These are phyloP conservation scores for Glutinoglossum americanum DNA, from an alignment of 495 filamentous ascomycete genomes.

Conservation along the genomic window DNA sequence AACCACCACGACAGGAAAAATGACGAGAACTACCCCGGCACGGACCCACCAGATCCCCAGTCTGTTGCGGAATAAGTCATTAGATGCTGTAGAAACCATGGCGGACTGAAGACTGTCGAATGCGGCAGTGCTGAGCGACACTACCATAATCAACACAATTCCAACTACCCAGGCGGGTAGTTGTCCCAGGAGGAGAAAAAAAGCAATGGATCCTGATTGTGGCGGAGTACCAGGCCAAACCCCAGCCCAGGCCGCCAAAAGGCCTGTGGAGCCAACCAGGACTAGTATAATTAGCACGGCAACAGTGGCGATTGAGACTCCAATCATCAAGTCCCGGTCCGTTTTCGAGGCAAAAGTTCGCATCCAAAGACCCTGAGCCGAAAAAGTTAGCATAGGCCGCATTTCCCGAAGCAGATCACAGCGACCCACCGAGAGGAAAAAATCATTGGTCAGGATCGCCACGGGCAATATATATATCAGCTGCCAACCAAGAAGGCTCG, in stretches of 20 bases:
- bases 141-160: slow-evolving; percentile 54
- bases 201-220: slow-evolving; percentile 39
- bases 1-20: slow-evolving; percentile 45
- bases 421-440: slow-evolving; percentile 38
- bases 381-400: not conserved
- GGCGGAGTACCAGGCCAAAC: slow-evolving; percentile 29
- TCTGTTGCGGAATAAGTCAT: slow-evolving; percentile 58
- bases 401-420: not conserved
- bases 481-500: slow-evolving; percentile 50
- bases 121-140: slow-evolving; percentile 46
- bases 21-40: slow-evolving; percentile 38
- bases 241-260: slow-evolving; percentile 55
- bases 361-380: slow-evolving; percentile 40
- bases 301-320: slow-evolving; percentile 38
- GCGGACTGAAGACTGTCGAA: slow-evolving; percentile 57
- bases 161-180: slow-evolving; percentile 56
- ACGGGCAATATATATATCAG: slow-evolving; percentile 56
- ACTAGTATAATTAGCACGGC: slow-evolving; percentile 39
- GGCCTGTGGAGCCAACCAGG: slow-evolving; percentile 42
- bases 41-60: slow-evolving; percentile 50
- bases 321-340: slow-evolving; percentile 52
- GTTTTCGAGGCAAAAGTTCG: slow-evolving; percentile 61
- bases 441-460: slow-evolving; percentile 54
- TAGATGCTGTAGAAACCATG: slow-evolving; percentile 53
- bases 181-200: slow-evolving; percentile 48